Conservation (phyloP, 1,284 basidiomycete species). For the Cryptococcus deneoformans region DNA sequence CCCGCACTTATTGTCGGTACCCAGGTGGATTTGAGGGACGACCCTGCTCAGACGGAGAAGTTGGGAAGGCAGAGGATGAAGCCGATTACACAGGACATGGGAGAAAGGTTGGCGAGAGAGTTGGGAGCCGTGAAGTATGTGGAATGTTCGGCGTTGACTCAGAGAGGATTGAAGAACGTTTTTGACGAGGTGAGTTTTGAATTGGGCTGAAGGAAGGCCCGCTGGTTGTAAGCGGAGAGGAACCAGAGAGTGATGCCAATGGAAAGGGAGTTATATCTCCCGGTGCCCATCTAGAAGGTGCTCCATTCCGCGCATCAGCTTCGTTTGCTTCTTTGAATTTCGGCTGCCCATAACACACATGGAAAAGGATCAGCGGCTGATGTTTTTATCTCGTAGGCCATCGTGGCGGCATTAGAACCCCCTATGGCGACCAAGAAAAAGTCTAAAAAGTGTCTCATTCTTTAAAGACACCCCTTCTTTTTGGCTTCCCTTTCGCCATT, state of each 20-base stretch:
- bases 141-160: slow-evolving; percentile 97
- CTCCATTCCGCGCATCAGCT: not conserved
- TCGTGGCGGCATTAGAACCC: slow-evolving; percentile 96
- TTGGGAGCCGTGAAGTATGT: slow-evolving; percentile 98
- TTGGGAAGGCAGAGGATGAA: slow-evolving; percentile 93
- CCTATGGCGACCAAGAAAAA: slow-evolving; percentile 81
- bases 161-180: slow-evolving; percentile 99
- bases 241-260: not conserved
- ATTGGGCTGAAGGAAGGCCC: too few species aligned
- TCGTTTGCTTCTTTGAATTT: not conserved
- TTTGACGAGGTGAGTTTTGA: slow-evolving; percentile 95
- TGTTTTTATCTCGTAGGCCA: slow-evolving; percentile 61
- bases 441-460: slow-evolving; percentile 68
- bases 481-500: not conserved
- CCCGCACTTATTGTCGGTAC: slow-evolving; percentile 99
- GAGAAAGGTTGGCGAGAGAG: slow-evolving; percentile 91
- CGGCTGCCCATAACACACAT: not conserved
- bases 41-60: slow-evolving; percentile 90
- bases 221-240: not conserved
- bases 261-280: not conserved
- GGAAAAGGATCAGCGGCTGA: not conserved
- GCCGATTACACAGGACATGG: slow-evolving; percentile 82
- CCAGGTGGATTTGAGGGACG: slow-evolving; percentile 96
- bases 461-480: slow-evolving; percentile 50
- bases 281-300: not conserved